Base-by-base conservation (phyloP, 2,329 filamentous ascomycete species). In the Pseudogymnoascus sp. region DNA sequence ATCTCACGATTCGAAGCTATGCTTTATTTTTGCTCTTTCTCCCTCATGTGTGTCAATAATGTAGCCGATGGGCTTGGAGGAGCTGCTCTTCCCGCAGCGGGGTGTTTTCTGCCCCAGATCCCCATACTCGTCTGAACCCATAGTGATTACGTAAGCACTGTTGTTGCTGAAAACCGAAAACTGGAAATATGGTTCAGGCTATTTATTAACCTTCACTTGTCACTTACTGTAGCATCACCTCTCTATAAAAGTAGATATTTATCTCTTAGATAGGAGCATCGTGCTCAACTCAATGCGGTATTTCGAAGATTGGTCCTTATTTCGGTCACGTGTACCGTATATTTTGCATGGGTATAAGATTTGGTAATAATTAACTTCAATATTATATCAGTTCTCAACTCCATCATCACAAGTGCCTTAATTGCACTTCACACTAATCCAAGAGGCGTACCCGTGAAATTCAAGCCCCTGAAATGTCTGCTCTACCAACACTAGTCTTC, bases 401-500 rank as follows among this genome's bases (percentile, higher is more conserved):
- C 7, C 5, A 19, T 55, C 45, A 33, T 5, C 25, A 11, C 28
- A 33, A 55, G 4, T 30, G 45, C 9, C 45, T 11, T 12, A 19
- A 9, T n/a, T 55, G n/a, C 45, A 33, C 23, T 33, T 19, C 6
- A 33, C 7, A 55, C 28, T 33, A 33, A 33, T 33, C 45, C n/a
- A 33, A 55, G 45, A 33, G 25, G 45, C 14, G 19, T 55, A 33
- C 25, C 25, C 22, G 28, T 55, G 45, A 55, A 33, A 55, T 19
- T n/a, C 8, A 55, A 6, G n/a, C 7, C n/a, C 19, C 25, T 55
- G n/a, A 16, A 33, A 55, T 55, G 45, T 55, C 28, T 16, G 28
- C 33, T 55, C 25, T 55, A 62, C 75, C 76, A 61, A 75, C 73
- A 4, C 71, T 78, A 9, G 64, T 78, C 64, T 75, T 76, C 58